Percentiles rank a stretch among this genome's conserved stretches.
phyloP scores from a whole-genome alignment of 169 alveolate genomes.

The Cryptosporidium sp. region DNA sequence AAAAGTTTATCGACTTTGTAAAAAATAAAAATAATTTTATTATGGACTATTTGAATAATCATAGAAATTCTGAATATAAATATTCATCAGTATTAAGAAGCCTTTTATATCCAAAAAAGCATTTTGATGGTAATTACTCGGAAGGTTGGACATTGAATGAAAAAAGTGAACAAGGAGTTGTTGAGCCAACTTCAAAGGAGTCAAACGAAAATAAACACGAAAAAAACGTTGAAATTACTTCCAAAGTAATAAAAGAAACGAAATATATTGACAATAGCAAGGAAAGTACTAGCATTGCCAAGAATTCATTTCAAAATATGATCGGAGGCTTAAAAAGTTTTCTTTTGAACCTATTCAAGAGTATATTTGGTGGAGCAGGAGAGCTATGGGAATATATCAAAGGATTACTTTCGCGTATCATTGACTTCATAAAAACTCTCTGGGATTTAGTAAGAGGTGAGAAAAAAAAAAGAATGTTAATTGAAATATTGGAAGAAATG shows the following conservation, averaged over 20 bases:
- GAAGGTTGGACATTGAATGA: slow-evolving; percentile 32
- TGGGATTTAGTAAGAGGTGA: slow-evolving; percentile 65
- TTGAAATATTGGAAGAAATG: slow-evolving; percentile 24
- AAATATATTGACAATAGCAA: slow-evolving; percentile 11
- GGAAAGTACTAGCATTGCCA: background rate
- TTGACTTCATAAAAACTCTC: slow-evolving; percentile 52
- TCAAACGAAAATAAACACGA: background rate
- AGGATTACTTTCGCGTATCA: slow-evolving; percentile 59
- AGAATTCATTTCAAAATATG: slow-evolving; percentile 68
- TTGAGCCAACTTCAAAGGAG: slow-evolving; percentile 1
- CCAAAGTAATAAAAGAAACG: slow-evolving; percentile 42
- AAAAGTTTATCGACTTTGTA: background rate
- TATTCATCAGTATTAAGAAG: background rate
- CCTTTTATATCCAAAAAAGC: background rate
- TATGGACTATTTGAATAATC: background rate
- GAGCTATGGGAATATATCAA: slow-evolving; percentile 66
- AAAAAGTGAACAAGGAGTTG: background rate
- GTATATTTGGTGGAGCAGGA: slow-evolving; percentile 69
- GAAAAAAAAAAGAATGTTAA: slow-evolving; percentile 34
- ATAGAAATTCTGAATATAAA: background rate
- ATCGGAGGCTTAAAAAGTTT: slow-evolving; percentile 65
- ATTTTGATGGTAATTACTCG: background rate
- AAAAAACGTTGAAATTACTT: slow-evolving; percentile 32
- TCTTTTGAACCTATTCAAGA: slow-evolving; percentile 39
- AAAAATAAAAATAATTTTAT: background rate